Base-by-base conservation (phyloP, 2,329 filamentous ascomycete species). In the Stemphylium vesicarium region DNA sequence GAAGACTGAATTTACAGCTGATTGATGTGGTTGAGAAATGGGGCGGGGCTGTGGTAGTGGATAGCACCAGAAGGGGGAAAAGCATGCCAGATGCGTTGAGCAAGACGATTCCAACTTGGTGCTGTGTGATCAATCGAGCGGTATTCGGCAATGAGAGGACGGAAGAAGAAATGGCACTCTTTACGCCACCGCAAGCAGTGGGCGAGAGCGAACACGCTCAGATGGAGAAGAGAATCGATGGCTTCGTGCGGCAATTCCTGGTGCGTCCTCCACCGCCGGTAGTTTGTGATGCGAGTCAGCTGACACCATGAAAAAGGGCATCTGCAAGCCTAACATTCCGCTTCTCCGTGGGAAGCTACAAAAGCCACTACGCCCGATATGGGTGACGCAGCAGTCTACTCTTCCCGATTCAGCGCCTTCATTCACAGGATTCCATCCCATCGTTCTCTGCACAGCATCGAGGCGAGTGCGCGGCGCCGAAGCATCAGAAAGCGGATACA, bases 81-180 rank as follows among this genome's bases (percentile, higher is more conserved):
- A 85, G 89, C 85, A 96, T 98, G 87, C 94, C 95, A 0, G 95
- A 99, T 77, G 93, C 95, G 13, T 82, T 99, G 15, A 92, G 90
- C 66, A 97, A 96, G 75, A 98, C 95, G 0, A 82, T 98, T 22
- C 94, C 95, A 2, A 90, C 96, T 59, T 99, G 95, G 95, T 93
- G 90, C 75, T 86, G 88, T 58, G 91, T 97, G 15, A 77, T 97
- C 66, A 98, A 98, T 76, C 82, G 84, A 41, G 80, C 86, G 3
- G 79, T 98, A 4, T 96, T 96, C 71, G 88, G 90, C 88, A 1
- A 76, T 81, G 16, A 62, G 79, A 3, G 66, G 13, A 77, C 15
- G 4, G 32, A 33, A 35, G 44, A 47, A 10, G 50, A 39, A 11
- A 41, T 41, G 50, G 64, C 75, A 1, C 81, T 98, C 7, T 83